Evolutionary conservation across 2,329 filamentous ascomycete genomes (phyloP).

Genomic region (Dothideomycetes sp.): DNA sequence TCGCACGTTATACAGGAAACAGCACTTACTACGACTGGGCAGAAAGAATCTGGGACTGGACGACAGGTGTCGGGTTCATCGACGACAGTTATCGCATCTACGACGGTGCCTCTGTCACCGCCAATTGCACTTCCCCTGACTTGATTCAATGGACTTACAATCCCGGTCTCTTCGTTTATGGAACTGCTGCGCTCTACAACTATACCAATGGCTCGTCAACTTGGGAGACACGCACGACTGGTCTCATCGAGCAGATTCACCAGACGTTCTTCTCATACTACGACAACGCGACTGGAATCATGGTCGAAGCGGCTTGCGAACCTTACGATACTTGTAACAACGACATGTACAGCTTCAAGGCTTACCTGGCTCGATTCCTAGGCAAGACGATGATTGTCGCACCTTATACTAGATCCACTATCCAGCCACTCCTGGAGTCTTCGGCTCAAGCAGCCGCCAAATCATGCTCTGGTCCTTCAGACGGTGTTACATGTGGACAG

Average conservation of each 20-base stretch:
- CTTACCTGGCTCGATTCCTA: conserved; percentile 60
- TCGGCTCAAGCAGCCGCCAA: conserved; percentile 36
- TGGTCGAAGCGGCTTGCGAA: conserved; percentile 62
- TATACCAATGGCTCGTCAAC: conserved; percentile 30
- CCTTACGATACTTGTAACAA: conserved; percentile 47
- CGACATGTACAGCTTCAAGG: conserved; percentile 69
- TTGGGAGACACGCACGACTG: conserved; percentile 47
- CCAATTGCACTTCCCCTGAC: conserved; percentile 37
- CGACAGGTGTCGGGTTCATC: conserved; percentile 45
- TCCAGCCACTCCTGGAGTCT: conserved; percentile 30
- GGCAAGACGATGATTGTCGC: conserved; percentile 36
- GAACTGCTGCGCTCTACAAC: conserved; percentile 50
- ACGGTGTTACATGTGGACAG: conserved; percentile 34
- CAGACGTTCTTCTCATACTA: conserved; percentile 46
- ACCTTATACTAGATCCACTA: conserved; percentile 32
- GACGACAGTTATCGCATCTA: conserved; percentile 32
- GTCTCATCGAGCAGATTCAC: conserved; percentile 46
- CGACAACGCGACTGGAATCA: conserved; percentile 43
- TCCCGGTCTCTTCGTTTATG: conserved; percentile 44
- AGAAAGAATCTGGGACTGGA: conserved; percentile 29
- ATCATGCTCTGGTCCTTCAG: conserved; percentile 33
- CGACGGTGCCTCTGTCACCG: conserved; percentile 36
- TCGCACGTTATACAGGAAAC: conserved; percentile 30
- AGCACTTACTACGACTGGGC: conserved; percentile 56
- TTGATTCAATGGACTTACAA: conserved; percentile 41